These are phyloP conservation scores for Hyphopichia homilentoma DNA, from an alignment of 805 yeast genomes.

Conservation along the genomic window DNA sequence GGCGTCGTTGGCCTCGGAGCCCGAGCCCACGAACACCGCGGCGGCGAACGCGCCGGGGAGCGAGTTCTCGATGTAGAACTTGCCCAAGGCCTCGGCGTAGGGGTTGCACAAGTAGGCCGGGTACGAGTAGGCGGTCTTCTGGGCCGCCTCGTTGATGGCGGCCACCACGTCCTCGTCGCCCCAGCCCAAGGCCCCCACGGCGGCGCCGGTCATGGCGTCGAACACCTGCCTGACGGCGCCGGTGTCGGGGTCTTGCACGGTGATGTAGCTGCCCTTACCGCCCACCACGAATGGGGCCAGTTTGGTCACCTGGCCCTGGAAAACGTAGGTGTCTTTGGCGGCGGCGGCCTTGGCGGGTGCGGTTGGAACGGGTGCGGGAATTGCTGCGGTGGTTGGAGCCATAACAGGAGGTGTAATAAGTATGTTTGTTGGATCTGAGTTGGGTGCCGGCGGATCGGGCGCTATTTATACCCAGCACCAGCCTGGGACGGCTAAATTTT, in stretches of 20 bases:
- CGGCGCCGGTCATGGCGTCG: constrained; percentile 30
- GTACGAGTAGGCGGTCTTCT: constrained; percentile 18
- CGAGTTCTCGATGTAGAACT: constrained; percentile 31
- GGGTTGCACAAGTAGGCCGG: constrained; percentile 21
- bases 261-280: constrained; percentile 41
- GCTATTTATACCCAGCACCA: too few relatives aligned
- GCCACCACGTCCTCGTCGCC: constrained; percentile 21
- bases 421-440: too few relatives aligned
- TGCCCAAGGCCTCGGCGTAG: constrained; percentile 21
- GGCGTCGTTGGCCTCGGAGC: constrained; percentile 28
- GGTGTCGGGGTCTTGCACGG: constrained; percentile 39
- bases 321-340: constrained; percentile 41
- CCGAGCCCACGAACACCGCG: constrained; percentile 37
- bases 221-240: constrained; percentile 22
- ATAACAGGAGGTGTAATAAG: too few relatives aligned
- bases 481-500: too few relatives aligned
- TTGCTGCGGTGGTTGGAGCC: constrained; percentile 10
- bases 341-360: constrained; percentile 7
- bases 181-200: constrained; percentile 33
- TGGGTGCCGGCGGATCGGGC: too few relatives aligned
- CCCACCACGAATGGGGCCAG: constrained; percentile 36
- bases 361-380: constrained; percentile 9
- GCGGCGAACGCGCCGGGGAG: constrained; percentile 41
- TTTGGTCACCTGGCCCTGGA: constrained; percentile 40
- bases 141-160: constrained; percentile 18